phyloP scores from a whole-genome alignment of 2,329 filamentous ascomycete species.

The Sporothrix pseudoabietina region DNA sequence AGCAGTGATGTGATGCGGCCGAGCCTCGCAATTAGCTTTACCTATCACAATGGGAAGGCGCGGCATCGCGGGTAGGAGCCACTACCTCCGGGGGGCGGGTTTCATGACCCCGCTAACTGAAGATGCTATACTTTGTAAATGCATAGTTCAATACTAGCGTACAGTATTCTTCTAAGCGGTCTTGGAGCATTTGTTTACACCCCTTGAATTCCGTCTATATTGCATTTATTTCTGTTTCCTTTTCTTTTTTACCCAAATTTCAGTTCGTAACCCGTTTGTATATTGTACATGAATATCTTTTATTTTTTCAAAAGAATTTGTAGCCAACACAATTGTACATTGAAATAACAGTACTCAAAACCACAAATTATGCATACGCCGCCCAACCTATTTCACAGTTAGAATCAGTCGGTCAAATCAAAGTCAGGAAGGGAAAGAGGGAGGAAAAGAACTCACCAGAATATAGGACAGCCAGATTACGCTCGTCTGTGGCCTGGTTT shows the following conservation, averaged over 20 bases:
- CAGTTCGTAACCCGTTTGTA: background rate
- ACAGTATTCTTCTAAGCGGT: background rate
- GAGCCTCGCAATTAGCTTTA: constrained; percentile 16
- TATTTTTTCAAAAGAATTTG: background rate
- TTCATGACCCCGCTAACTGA: constrained; percentile 1
- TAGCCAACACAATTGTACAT: background rate
- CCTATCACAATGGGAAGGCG: constrained; percentile 1
- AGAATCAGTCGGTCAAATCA: background rate
- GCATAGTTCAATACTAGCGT: background rate
- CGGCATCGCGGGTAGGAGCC: constrained; percentile 1
- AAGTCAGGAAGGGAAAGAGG: background rate
- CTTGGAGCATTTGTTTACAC: background rate
- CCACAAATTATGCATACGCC: constrained; percentile 30
- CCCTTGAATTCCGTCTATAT: background rate
- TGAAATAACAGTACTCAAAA: background rate
- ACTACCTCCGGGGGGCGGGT: constrained; percentile 2
- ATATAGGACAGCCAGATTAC: constrained; percentile 88
- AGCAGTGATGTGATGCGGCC: constrained; percentile 16
- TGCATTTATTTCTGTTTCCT: background rate
- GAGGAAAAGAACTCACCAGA: constrained; percentile 59
- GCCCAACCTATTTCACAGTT: constrained; percentile 32
- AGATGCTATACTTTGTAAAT: background rate
- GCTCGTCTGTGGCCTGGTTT: constrained; percentile 90
- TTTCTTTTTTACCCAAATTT: background rate
- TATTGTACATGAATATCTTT: background rate